Evolutionary conservation across 140 eudicot species (phyloP), one percentile per base, ranked within the genome.

Genomic region (Senecio squalidus): DNA sequence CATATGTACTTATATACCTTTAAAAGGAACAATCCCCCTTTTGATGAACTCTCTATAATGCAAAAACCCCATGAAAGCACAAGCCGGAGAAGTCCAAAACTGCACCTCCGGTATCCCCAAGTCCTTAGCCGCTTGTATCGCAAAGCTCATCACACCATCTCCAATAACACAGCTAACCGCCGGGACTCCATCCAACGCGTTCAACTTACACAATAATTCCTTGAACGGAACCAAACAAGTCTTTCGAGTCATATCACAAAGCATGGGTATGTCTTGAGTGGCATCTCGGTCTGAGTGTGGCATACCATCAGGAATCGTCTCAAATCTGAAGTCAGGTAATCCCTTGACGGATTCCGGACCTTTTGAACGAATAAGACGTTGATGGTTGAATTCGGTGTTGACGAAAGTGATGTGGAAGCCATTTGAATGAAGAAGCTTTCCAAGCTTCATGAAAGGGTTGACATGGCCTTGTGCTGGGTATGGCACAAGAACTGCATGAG

Each of bases 391-490:
- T 18, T 80, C 85, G 47, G 88, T 77, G 84, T 76, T 77, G 77
- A 84, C 94, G 13, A 84, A 80, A 21, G 94, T 80, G 26, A 84
- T 60, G 43, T 74, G 72, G 58, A 80, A 77, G 66, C 83, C 85
- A 31, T 74, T 63, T 21, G 76, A 48, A 51, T 84, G 83, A 6
- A 84, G 81, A 54, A 84, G 80, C 68, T 77, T 80, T 62, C 85
- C 88, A 13, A 84, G 78, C 49, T 52, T 63, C 88, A 84, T 75
- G 54, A 78, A 62, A 28, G 89, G 89, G 71, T 30, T 81, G 0
- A 84, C 72, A 59, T 84, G 89, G 60, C 88, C 88, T 72, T 76
- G 89, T 5, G 85, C 67, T 45, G 84, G 85, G 40, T 56, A 75
- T 44, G 82, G 77, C 6, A 82, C 71, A 18, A 68, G 64, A 15